phyloP scores from a whole-genome alignment of 169 alveolate species.

The Amoebophrya sp. region DNA sequence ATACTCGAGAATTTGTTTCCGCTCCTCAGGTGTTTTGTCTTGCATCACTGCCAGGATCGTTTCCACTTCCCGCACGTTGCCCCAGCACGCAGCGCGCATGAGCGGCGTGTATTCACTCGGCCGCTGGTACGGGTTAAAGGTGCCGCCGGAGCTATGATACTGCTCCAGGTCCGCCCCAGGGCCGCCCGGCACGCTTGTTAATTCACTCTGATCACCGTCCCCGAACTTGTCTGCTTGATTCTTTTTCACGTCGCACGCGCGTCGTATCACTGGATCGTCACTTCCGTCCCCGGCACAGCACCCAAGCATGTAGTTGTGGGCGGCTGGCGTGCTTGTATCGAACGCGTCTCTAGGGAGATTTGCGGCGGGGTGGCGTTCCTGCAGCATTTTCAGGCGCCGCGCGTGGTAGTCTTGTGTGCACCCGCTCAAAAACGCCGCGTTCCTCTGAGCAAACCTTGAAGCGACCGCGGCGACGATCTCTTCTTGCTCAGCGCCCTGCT shows the following conservation, averaged over 20 bases:
- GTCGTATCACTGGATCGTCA: neutral
- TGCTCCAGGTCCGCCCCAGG: neutral
- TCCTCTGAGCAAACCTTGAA: no score
- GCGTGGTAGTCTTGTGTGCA: neutral
- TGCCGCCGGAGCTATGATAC: neutral
- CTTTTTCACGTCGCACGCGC: neutral
- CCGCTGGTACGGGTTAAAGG: neutral
- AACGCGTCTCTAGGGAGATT: neutral
- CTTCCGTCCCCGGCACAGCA: neutral
- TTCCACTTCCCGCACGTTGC: neutral
- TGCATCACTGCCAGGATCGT: neutral
- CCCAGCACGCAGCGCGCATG: neutral
- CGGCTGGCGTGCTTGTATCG: neutral
- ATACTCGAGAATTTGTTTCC: neutral
- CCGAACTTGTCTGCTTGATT: neutral
- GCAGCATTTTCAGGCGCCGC: neutral
- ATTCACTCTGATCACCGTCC: neutral
- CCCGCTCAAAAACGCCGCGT: neutral
- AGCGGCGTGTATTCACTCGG: neutral
- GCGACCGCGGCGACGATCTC: no score
- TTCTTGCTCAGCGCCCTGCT: no score
- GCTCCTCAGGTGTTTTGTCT: neutral
- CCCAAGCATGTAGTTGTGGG: neutral
- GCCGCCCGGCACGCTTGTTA: neutral
- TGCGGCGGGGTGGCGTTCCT: neutral